Base-by-base conservation (phyloP, 805 yeast species). In the Zygosaccharomyces bailii region DNA sequence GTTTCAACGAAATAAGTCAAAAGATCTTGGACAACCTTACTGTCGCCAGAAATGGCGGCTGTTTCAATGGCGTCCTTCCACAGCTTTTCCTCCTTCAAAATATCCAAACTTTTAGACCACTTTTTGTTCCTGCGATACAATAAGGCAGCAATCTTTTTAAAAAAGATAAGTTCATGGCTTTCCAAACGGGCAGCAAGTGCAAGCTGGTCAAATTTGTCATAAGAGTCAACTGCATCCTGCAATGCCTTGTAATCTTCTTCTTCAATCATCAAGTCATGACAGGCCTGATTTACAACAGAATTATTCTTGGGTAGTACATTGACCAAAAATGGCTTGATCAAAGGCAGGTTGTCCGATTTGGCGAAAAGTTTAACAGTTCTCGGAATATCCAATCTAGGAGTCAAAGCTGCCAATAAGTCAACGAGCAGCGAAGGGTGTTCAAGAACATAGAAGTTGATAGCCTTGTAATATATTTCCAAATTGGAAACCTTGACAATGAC, bases 1-100 rank as follows among this genome's bases (percentile, higher is more conserved):
- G 95, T 87, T 58, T 91, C 97, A 48, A 93, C 97, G 66, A 93
- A 93, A 71, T 91, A 93, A 43, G 84, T 77, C 65, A 93, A 72
- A 52, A 87, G 72, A 48, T 93, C 98, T 65, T 87, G 91, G 27
- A 95, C 90, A 60, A 91, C 84, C 63, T 86, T 89, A 8, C 78
- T 60, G 53, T 83, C 82, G 50, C 79, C 78, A 14, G 97, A 89
- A 46, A 81, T 70, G 13, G 96, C 80, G 18, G 96, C 96, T 7
- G 98, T 90, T 61, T 80, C 86, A 62, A 93, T 85, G 50, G 96
- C 90, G 66, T 90, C 97, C 46, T 84, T 74, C 98, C 97, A 93
- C 57, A 93, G 75, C 69, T 86, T 88, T 72, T 93, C 98, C 49
- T 84, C 78, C 74, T 93, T 93, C 60, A 89, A 78, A 50, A 93